Base-by-base conservation (phyloP, 2,329 filamentous ascomycete species). In the Fusarium sp. region DNA sequence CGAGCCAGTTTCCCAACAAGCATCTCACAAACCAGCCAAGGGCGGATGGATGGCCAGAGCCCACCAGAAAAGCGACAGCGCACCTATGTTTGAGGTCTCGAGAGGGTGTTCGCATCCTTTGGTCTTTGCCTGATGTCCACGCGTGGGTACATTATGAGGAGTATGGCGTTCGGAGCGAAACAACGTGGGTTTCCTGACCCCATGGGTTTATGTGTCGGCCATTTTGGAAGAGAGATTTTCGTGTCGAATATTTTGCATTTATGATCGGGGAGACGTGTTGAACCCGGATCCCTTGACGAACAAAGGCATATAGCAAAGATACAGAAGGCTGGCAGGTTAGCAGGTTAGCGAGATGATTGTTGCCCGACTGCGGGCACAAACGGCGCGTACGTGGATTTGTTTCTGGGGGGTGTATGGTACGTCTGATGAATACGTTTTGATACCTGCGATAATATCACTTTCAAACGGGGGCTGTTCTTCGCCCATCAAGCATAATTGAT, bases 51-150 rank as follows among this genome's bases (percentile, higher is more conserved):
- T 41, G 75, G 77, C 29, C 82, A 83, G 73, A 83, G 83, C 68
- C 80, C 80, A 3, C 80, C 81, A 63, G 86, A 87, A 71, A 88
- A 88, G 76, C 80, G 86, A 49, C 86, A 87, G 70, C 80, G 86
- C 12, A 75, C 73, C 24, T 75, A 75, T 63, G 73, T 52, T 18
- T 75, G 50, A 73, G 49, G 26, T 33, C 28, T 24, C 24, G 46
- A 50, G 16, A 38, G 31, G 12, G 26, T 31, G 57, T 35, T 28
- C 24, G 28, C 26, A 24, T 62, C 46, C 33, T 65, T 55, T 47
- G 29, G 42, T 57, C 38, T 67, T 66, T 53, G 62, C 57, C 41
- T 62, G 57, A 63, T 69, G 69, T 68, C 57, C 50, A 54, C 24
- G 35, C 41, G 53, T 61, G 48, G 55, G 31, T 61, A 66, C 38